phyloP scores from a whole-genome alignment of 2,329 filamentous ascomycete genomes.

The Epichloe aotearoae region DNA sequence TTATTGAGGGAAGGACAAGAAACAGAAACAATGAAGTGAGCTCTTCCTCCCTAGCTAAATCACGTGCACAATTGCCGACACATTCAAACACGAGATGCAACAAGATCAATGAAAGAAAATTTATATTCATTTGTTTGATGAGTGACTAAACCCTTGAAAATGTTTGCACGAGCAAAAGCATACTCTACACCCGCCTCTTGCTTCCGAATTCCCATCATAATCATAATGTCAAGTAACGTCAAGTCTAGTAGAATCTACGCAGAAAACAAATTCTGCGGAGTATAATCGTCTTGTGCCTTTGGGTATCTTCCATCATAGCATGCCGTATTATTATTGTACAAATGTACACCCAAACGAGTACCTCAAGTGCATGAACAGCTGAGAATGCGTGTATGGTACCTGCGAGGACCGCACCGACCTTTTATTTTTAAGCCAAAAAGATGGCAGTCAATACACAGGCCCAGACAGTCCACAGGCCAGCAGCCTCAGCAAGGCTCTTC shows the following conservation, averaged over 20 bases:
- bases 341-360: background rate
- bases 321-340: background rate
- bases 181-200: background rate
- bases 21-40: no score
- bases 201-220: background rate
- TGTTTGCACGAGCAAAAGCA: no score
- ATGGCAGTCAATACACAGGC: slow-evolving; percentile 31
- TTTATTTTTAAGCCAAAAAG: slow-evolving; percentile 23
- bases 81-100: background rate
- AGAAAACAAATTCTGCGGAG: background rate
- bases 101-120: background rate
- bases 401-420: background rate
- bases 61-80: background rate
- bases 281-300: background rate
- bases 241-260: background rate
- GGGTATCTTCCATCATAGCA: background rate
- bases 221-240: background rate
- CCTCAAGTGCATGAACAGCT: background rate
- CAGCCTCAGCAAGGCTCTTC: slow-evolving; percentile 20
- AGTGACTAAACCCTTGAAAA: no score
- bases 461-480: slow-evolving; percentile 38
- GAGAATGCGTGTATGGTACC: background rate
- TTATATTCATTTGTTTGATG: no score
- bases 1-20: no score
- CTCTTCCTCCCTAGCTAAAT: no score